Base-by-base conservation (phyloP, 495 filamentous ascomycete genomes). In the Neurospora sp. region DNA sequence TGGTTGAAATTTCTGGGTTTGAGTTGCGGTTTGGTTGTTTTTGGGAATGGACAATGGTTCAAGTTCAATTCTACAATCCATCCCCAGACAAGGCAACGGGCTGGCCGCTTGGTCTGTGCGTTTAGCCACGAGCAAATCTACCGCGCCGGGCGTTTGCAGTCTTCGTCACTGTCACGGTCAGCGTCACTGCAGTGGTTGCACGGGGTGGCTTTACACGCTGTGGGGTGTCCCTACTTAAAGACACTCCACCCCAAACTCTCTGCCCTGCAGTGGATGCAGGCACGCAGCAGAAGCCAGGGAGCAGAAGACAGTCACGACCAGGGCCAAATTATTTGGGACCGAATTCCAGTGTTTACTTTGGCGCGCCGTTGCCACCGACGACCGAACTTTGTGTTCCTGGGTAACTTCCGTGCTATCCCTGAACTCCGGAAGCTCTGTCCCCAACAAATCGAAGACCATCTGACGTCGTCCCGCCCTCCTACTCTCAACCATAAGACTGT, bases 291-390 rank as follows among this genome's bases (percentile, higher is more conserved):
- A 61, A 61, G 53, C 53, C 53, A 61, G 53, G 53, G 53, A 66
- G 53, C 53, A 61, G 53, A 66, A 35, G 53, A 7, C 53, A 18
- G 27, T 66, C 53, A 61, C 27, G 27, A 35, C 53, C 27, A 35
- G 53, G 27, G 53, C 53, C 53, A 35, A 31, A 61, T 61, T 61
- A 61, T 61, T 66, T 66, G 12, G 53, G 14, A 35, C 53, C 14
- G 53, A 66, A 66, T 18, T 22, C 69, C n/a, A 39, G 40, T 79
- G 76, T 79, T 78, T 78, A 79, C 78, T 78, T 78, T 53, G n/a
- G 53, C 44, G 37, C 53, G 42, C 66, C 72, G 78, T 79, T 79
- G 78, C 76, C 74, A 79, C 74, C 72, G 40, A 79, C 78, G 70
- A 79, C 76, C 68, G 46, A 75, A 44, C 71, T 75, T 31, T 38